Conservation (phyloP, 208 protist genomes). For the Acanthamoeba sp. region DNA sequence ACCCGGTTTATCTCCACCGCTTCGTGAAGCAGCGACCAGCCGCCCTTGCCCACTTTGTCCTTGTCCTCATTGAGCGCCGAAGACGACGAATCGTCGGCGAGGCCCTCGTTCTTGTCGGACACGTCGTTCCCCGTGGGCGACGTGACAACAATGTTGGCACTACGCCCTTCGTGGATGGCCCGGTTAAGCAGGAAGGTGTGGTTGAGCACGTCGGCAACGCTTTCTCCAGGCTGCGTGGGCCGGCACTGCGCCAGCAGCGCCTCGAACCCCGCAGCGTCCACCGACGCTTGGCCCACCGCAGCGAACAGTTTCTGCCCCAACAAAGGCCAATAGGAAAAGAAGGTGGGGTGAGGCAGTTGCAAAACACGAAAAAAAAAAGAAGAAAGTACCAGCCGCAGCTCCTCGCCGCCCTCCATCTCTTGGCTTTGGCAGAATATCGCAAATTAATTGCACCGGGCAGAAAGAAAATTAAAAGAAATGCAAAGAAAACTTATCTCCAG, state of each 20-base stretch:
- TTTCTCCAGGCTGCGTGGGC: neutral
- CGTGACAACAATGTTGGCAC: neutral
- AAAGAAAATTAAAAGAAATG: too few relatives aligned
- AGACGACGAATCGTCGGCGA: neutral
- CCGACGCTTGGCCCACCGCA: neutral
- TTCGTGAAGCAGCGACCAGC: slow-evolving; percentile 57
- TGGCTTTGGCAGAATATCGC: too few relatives aligned
- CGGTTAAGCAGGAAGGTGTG: neutral
- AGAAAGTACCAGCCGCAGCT: too few relatives aligned
- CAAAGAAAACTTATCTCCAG: too few relatives aligned
- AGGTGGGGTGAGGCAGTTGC: too few relatives aligned
- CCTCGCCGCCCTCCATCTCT: too few relatives aligned
- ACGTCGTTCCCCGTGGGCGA: neutral
- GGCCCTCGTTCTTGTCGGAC: neutral
- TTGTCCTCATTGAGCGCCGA: neutral
- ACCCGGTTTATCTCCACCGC: slow-evolving; percentile 7
- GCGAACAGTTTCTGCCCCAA: neutral
- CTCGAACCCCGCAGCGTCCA: neutral
- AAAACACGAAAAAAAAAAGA: too few relatives aligned
- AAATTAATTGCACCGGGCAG: too few relatives aligned
- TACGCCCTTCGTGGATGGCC: neutral
- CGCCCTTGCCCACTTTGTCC: neutral
- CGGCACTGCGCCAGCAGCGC: neutral
- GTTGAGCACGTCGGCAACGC: neutral
- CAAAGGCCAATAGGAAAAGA: too few relatives aligned